Evolutionary conservation across 1,284 basidiomycete species (phyloP), one percentile per base, ranked within the genome.

Genomic region (Phellinidium pouzarii): DNA sequence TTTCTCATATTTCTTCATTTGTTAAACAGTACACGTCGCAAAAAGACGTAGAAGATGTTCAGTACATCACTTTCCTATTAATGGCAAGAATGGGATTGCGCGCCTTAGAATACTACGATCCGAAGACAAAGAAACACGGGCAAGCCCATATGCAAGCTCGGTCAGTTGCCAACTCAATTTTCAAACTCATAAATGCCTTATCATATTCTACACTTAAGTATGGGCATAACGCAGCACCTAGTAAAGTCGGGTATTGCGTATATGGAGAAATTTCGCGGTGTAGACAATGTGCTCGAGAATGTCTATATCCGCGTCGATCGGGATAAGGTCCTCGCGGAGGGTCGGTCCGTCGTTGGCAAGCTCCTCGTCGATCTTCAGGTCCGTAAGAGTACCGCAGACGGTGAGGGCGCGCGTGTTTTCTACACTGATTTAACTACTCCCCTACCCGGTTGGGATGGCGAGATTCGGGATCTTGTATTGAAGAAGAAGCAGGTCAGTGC

Each of bases 91-190:
- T 80, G 31, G 91, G 90, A 54, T 67, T 93, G 19, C 76, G 83
- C 40, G 89, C 80, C 1, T 74, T 94, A 40, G 88, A 92, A 66
- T 91, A 76, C 65, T 94, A 87, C 59, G 87, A 94, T 63, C 89
- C 90, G 23, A 71, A 69, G 25, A 86, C 81, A 6, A 72, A 81
- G 66, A 91, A 90, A 67, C 90, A 92, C 62, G 87, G 90, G 17
- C 91, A 93, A 64, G 91, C 91, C n/a, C 91, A 93, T 64, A 93
- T 93, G 90, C 89, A 88, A 67, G 88, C 85, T 48, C 79, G 86
- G 84, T 87, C 64, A 44, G 70, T 58, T 48, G 17, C 38, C 22
- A 44, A 8, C 51, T 22, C 22, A 23, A 46, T 26, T 44, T 53
- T 4, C 20, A 34, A 44, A 37, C 42, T 31, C 41, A n/a, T 6